Conservation (phyloP, 495 filamentous ascomycete genomes). For the Neurospora cerealis region DNA sequence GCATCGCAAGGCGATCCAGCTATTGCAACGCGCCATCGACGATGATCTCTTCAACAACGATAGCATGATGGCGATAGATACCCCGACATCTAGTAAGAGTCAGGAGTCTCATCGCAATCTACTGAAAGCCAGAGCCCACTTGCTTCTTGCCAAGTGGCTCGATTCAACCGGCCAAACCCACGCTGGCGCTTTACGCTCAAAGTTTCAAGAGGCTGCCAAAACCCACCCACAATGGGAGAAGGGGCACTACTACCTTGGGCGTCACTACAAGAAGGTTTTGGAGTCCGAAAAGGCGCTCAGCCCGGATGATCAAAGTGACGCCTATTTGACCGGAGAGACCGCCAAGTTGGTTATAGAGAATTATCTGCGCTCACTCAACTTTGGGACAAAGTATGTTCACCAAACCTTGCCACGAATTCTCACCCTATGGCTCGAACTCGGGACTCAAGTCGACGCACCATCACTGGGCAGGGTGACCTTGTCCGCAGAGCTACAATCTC, state of each 20-base stretch:
- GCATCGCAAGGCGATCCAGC: slow-evolving; percentile 90
- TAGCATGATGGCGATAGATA: slow-evolving; percentile 24
- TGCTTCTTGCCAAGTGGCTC: slow-evolving; percentile 93
- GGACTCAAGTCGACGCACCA: slow-evolving; percentile 56
- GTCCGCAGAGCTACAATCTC: slow-evolving; percentile 47
- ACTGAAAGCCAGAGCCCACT: slow-evolving; percentile 55
- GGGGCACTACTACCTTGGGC: slow-evolving; percentile 91
- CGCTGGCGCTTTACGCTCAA: slow-evolving; percentile 59
- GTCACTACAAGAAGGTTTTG: slow-evolving; percentile 93
- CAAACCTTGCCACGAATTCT: slow-evolving; percentile 84
- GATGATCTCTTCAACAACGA: slow-evolving; percentile 51
- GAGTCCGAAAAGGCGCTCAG: slow-evolving; percentile 77
- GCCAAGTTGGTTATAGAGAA: slow-evolving; percentile 88
- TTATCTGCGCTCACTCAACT: slow-evolving; percentile 74
- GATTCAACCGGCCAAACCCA: slow-evolving; percentile 87
- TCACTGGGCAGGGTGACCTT: slow-evolving; percentile 56
- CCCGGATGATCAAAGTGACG: slow-evolving; percentile 47
- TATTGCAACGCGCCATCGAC: slow-evolving; percentile 71
- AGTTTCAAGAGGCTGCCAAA: slow-evolving; percentile 65
- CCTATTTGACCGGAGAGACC: slow-evolving; percentile 61
- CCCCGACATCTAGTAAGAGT: slow-evolving; percentile 34
- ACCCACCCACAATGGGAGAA: slow-evolving; percentile 75
- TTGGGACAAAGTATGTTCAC: slow-evolving; percentile 88
- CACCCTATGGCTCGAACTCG: slow-evolving; percentile 90
- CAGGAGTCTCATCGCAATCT: slow-evolving; percentile 42